These are phyloP conservation scores for Nitzschia sp. DNA, from an alignment of 108 stramenopile genomes.

Conservation along the genomic window DNA sequence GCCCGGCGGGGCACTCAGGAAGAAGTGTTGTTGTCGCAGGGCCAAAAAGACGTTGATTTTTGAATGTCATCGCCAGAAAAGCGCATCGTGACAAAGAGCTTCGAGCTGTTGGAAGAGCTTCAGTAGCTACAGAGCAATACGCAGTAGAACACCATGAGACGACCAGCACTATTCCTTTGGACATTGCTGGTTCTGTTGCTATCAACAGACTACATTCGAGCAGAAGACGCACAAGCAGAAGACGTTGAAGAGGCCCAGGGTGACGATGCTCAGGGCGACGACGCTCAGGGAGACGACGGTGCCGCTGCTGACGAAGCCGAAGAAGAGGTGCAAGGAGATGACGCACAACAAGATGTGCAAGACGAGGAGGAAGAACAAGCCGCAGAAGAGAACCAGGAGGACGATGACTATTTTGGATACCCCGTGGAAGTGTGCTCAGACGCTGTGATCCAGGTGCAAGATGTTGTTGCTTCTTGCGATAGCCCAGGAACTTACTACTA, in stretches of 20 bases:
- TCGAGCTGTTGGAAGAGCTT: too few species aligned
- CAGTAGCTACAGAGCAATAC: too few species aligned
- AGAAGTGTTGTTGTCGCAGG: too few species aligned
- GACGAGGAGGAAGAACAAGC: background rate
- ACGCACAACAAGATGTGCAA: background rate
- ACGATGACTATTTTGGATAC: background rate
- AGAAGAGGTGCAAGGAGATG: background rate
- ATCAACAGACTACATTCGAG: background rate
- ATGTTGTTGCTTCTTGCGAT: conserved; percentile 43
- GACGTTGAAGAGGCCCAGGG: background rate
- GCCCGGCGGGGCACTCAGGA: too few species aligned
- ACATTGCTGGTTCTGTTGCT: conserved; percentile 3
- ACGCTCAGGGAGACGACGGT: background rate
- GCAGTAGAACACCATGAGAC: conserved; percentile 1
- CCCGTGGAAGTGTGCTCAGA: conserved; percentile 37
- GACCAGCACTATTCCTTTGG: background rate
- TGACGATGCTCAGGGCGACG: background rate
- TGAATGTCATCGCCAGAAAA: too few species aligned
- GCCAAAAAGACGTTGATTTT: too few species aligned
- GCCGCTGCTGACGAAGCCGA: conserved; percentile 1
- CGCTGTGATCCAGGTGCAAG: conserved; percentile 43
- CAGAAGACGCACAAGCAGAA: conserved; percentile 11
- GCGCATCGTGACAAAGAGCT: too few species aligned
- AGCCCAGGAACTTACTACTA: conserved; percentile 63
- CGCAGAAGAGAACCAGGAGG: background rate